Evolutionary conservation across 2,329 filamentous ascomycete genomes (phyloP), one percentile per base, ranked within the genome.

Genomic region (Penicillium concentricum): DNA sequence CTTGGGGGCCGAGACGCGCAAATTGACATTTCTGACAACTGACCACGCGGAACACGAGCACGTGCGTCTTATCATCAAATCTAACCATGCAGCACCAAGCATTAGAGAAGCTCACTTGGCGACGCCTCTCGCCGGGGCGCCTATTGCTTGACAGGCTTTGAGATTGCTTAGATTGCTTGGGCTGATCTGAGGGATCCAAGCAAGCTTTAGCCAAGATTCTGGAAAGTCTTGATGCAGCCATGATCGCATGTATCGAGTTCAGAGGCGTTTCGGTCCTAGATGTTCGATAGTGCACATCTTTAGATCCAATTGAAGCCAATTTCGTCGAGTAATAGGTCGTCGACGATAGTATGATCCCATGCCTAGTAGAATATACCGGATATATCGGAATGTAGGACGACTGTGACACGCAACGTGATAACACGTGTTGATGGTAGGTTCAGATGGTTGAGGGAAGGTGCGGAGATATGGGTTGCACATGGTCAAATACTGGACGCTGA

Each of bases 381-480:
- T 51, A 51, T 4, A 24, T 32, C 26, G 48, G 26, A 24, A 51
- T 43, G 18, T 32, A 51, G 15, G 9, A 39, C 7, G 30, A 20
- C 18, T 24, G 26, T 28, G 35, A 54, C 43, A 34, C 22, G 20
- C 37, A 30, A 51, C n/a, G 42, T 16, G 34, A 45, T 35, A 45
- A 42, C 54, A 56, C 54, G 48, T 56, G 41, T 41, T 48, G 50
- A 2, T 38, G 24, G 44, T 15, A 48, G 32, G 18, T 44, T 48
- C 24, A 48, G 37, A 44, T 46, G 35, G 42, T 22, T 22, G 42
- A 56, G 37, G 28, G 22, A 51, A 54, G 46, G 20, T 56, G 47
- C 35, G 46, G 18, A 55, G 46, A 10, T 62, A 20, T 35, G 15
- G 9, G 41, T 18, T 57, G 47, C 63, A 67, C 42, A 68, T 68